phyloP scores from a whole-genome alignment of 2,329 filamentous ascomycete species.

The Cladophialophora psammophila region DNA sequence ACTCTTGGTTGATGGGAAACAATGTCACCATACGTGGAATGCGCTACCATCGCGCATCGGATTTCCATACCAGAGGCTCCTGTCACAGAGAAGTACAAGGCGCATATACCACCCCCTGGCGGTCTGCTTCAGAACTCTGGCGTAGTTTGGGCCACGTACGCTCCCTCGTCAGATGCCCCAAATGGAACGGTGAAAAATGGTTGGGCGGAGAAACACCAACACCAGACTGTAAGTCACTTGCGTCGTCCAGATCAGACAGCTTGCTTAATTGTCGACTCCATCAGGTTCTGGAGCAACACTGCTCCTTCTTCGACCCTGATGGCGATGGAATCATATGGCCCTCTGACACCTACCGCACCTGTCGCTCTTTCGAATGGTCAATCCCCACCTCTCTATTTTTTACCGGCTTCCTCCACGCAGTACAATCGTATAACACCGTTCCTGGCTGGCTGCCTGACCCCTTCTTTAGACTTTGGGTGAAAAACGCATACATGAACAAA shows the following conservation, averaged over 20 bases:
- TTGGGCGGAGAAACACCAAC: conserved; percentile 44
- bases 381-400: conserved; percentile 54
- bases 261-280: neutral
- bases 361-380: conserved; percentile 50
- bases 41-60: neutral
- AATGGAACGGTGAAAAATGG: conserved; percentile 46
- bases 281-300: conserved; percentile 60
- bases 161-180: conserved; percentile 47
- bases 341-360: conserved; percentile 58
- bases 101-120: conserved; percentile 18
- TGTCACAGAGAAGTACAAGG: conserved; percentile 25
- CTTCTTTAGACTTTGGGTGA: conserved; percentile 52
- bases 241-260: neutral
- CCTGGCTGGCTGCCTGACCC: conserved; percentile 55
- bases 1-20: neutral
- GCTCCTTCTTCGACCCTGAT: conserved; percentile 61
- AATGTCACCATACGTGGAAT: conserved; percentile 13
- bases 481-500: conserved; percentile 52
- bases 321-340: conserved; percentile 63
- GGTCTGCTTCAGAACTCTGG: conserved; percentile 37
- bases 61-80: conserved; percentile 22
- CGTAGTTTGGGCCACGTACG: conserved; percentile 48
- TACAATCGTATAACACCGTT: conserved; percentile 59
- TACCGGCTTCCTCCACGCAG: conserved; percentile 57
- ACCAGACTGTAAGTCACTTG: conserved; percentile 44